Percentiles rank a stretch among this genome's conserved stretches.
Conservation (phyloP, 2,329 filamentous ascomycete genomes). For the Immersiporthe knoxdaviesiana region DNA sequence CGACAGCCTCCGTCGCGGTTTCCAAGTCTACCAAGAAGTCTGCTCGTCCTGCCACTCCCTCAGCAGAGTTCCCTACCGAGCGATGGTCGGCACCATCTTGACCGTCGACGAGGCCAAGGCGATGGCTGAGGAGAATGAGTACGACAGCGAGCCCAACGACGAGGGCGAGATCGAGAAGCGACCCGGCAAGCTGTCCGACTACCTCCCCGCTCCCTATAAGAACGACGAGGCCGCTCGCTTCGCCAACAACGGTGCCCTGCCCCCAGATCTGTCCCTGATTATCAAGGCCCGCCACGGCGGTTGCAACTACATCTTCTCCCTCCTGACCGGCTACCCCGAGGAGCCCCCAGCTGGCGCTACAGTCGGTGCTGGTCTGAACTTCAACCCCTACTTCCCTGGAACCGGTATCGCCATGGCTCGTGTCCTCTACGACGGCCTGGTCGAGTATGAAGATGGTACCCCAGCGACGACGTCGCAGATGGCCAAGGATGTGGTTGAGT, state of each 20-base stretch:
- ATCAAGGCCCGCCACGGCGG: conserved; percentile 97
- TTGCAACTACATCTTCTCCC: conserved; percentile 97
- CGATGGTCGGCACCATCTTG: conserved; percentile 86
- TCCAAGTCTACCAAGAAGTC: conserved; percentile 99
- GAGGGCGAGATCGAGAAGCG: conserved; percentile 98
- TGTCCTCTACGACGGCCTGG: conserved; percentile 95
- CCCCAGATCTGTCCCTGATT: conserved; percentile 96
- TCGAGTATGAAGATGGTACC: conserved; percentile 97
- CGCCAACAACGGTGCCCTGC: conserved; percentile 97
- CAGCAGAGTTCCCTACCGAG: conserved; percentile 88
- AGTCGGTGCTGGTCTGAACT: conserved; percentile 91
- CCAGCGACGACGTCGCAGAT: conserved; percentile 96
- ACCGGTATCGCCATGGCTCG: conserved; percentile 99
- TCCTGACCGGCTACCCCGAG: conserved; percentile 96
- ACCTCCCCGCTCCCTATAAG: conserved; percentile 93
- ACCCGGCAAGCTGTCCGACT: conserved; percentile 97
- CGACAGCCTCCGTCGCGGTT: conserved; percentile 90
- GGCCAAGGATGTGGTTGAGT: conserved; percentile 99
- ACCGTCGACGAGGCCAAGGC: conserved; percentile 98
- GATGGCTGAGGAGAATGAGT: conserved; percentile 97
- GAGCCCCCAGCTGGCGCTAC: conserved; percentile 88
- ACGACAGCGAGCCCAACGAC: conserved; percentile 97
- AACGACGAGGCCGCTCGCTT: conserved; percentile 98
- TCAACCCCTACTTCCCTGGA: conserved; percentile 99
- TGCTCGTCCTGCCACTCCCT: conserved; percentile 98